These are phyloP conservation scores for Dendrobium huoshanense DNA, from an alignment of 106 monocot species.

Conservation along the genomic window DNA sequence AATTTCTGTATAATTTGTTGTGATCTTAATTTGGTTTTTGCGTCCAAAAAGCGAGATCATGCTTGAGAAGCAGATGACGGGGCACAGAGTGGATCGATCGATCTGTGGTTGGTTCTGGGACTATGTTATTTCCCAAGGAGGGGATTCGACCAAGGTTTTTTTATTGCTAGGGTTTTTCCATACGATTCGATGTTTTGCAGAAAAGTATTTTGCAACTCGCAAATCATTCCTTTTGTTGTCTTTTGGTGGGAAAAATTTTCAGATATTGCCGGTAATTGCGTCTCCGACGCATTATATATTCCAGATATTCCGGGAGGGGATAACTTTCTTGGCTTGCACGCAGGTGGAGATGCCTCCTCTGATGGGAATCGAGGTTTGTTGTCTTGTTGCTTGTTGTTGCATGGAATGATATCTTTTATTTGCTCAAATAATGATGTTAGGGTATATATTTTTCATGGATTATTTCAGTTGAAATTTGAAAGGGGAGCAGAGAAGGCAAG, in stretches of 20 bases:
- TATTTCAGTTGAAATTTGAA: background rate
- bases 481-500: background rate
- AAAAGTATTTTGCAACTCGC: background rate
- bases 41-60: conserved; percentile 77
- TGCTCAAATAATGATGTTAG: background rate
- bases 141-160: conserved; percentile 63
- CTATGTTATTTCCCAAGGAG: conserved; percentile 50
- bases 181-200: background rate
- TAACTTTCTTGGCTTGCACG: conserved; percentile 82
- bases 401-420: background rate
- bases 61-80: conserved; percentile 90
- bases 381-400: background rate
- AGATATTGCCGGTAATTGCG: conserved; percentile 76
- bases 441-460: background rate
- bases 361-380: conserved; percentile 70
- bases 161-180: background rate
- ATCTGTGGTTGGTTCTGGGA: conserved; percentile 96
- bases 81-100: conserved; percentile 76
- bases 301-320: conserved; percentile 65
- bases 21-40: background rate
- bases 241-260: background rate
- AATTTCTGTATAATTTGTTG: background rate
- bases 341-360: conserved; percentile 94
- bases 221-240: background rate
- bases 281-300: conserved; percentile 95